Conservation (phyloP, 257 asterid genomes). For the Petunia secreta region DNA sequence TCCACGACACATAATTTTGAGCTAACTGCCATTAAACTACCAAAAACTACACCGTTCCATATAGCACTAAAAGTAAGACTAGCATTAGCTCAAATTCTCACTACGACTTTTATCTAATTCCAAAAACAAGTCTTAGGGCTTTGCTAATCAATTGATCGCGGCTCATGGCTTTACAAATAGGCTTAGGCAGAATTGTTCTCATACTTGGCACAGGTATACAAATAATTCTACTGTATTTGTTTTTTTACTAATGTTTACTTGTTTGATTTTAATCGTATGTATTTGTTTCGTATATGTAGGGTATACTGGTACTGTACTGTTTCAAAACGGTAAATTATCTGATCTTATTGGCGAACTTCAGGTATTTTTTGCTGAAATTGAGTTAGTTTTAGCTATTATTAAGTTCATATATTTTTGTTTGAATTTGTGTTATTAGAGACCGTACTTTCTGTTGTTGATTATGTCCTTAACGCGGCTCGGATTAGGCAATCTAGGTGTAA, state of each 20-base stretch:
- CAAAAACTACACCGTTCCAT: too few species aligned
- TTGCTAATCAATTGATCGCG: neutral
- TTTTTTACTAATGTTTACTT: neutral
- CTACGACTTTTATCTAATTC: too few species aligned
- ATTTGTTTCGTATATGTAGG: constrained; percentile 29
- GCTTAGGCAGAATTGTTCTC: constrained; percentile 12
- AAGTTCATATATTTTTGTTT: neutral
- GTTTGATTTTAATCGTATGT: neutral
- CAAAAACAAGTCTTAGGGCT: neutral
- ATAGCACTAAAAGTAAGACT: too few species aligned
- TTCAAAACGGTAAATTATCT: constrained; percentile 45
- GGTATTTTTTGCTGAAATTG: constrained; percentile 27
- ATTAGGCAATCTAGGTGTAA: neutral
- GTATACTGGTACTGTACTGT: constrained; percentile 42
- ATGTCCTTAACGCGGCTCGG: neutral
- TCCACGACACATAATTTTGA: too few species aligned
- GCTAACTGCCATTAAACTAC: too few species aligned
- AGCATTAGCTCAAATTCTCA: too few species aligned
- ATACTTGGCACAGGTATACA: constrained; percentile 10
- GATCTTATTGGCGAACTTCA: constrained; percentile 44
- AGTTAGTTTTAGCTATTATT: neutral
- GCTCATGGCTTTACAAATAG: constrained; percentile 26
- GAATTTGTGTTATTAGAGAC: neutral
- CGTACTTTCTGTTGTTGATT: neutral
- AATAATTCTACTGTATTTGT: neutral